Evolutionary conservation across 139 green algal genomes (phyloP).

Genomic region (Dunaliella primolecta): DNA sequence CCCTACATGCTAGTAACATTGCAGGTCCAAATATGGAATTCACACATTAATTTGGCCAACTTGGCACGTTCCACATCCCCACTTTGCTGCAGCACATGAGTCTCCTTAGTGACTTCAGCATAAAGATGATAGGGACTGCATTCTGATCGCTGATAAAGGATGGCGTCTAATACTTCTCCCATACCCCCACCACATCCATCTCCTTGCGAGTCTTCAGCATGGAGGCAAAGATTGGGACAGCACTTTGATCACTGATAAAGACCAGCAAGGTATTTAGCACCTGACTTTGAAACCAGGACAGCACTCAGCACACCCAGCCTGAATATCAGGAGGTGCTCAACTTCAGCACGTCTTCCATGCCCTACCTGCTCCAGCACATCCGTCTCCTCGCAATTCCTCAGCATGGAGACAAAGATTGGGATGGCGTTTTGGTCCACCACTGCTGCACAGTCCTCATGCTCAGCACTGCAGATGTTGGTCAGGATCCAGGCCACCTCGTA

Average conservation of each 20-base stretch:
- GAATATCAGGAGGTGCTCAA: no score
- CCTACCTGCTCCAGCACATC: slow-evolving; percentile 27
- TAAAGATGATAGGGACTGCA: no score
- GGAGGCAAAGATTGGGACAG: no score
- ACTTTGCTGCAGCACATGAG: no score
- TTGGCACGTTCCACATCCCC: no score
- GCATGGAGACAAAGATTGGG: slow-evolving; percentile 12
- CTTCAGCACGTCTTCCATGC: no score
- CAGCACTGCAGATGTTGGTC: slow-evolving; percentile 27
- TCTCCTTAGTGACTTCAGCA: no score
- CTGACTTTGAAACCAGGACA: neutral
- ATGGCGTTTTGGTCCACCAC: slow-evolving; percentile 18
- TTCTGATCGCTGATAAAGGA: neutral
- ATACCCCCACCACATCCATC: slow-evolving; percentile 16
- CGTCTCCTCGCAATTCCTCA: slow-evolving; percentile 1
- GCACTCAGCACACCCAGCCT: neutral
- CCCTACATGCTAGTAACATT: no score
- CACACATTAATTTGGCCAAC: no score
- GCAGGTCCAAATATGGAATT: no score
- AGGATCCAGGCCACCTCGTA: slow-evolving; percentile 17
- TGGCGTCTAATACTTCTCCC: no score
- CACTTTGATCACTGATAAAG: neutral
- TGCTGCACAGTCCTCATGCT: slow-evolving; percentile 21
- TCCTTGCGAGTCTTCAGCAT: slow-evolving; percentile 7
- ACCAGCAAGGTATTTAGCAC: neutral